phyloP scores from a whole-genome alignment of 2,329 filamentous ascomycete genomes.

The Aspergillus alliaceus region DNA sequence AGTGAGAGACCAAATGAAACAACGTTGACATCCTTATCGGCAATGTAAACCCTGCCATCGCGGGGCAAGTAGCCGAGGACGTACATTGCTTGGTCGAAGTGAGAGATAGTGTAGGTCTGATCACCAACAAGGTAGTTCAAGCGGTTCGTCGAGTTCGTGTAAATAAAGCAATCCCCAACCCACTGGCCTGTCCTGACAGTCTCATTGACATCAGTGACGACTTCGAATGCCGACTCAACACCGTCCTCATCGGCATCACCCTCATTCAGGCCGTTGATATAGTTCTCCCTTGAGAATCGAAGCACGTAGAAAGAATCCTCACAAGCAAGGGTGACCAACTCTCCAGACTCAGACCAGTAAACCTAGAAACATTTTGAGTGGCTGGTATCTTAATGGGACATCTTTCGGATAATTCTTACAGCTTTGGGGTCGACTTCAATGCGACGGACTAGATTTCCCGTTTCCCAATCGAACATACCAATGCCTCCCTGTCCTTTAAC shows the following conservation, averaged over 20 bases:
- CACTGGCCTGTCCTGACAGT: slow-evolving; percentile 91
- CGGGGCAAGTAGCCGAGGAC: slow-evolving; percentile 91
- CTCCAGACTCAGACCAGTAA: slow-evolving; percentile 97
- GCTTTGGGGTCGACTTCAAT: slow-evolving; percentile 76
- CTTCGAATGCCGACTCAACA: slow-evolving; percentile 92
- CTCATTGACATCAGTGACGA: slow-evolving; percentile 93
- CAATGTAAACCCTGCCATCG: slow-evolving; percentile 91
- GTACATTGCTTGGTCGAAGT: slow-evolving; percentile 95
- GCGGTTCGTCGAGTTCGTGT: slow-evolving; percentile 94
- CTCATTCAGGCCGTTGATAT: slow-evolving; percentile 76
- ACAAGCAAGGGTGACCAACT: slow-evolving; percentile 87
- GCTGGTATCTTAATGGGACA: not conserved
- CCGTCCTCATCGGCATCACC: slow-evolving; percentile 86
- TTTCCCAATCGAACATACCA: slow-evolving; percentile 95
- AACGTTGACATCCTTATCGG: slow-evolving; percentile 91
- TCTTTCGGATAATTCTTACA: slow-evolving; percentile 40
- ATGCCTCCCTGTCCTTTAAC: slow-evolving; percentile 94
- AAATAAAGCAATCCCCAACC: slow-evolving; percentile 99
- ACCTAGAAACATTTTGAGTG: slow-evolving; percentile 54
- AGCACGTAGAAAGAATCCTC: slow-evolving; percentile 95
- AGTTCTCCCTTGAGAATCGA: slow-evolving; percentile 85
- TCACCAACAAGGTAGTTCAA: slow-evolving; percentile 97
- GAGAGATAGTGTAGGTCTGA: slow-evolving; percentile 95
- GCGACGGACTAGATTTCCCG: slow-evolving; percentile 80
- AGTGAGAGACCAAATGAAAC: slow-evolving; percentile 89